Evolutionary conservation across 257 asterid genomes (phyloP), one percentile per base, ranked within the genome.

Genomic region (Forsythia viridissima): DNA sequence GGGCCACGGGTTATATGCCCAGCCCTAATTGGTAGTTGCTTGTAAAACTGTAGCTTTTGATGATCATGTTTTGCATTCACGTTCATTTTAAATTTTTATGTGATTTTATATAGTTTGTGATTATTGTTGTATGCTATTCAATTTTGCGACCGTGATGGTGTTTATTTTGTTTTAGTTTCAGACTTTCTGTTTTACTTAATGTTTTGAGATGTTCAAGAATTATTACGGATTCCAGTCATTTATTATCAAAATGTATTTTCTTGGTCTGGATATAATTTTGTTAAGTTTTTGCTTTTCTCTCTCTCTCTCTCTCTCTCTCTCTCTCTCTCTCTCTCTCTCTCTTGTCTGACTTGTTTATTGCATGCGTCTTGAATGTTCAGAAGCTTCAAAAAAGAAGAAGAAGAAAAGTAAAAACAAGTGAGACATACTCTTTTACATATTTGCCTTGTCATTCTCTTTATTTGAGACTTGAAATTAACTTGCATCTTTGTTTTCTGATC

Each of bases 381-480:
- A 93, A 88, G 91, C 92, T 82, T 91, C 93, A 72, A 93, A 92
- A 91, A 93, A 90, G 94, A 95, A 95, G 87, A 96, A 96, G 92
- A 93, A 91, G 91, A 94, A 95, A 82, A 95, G 82, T 82, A 92
- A 90, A 92, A 91, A 87, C 97, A 91, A 93, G 99, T 96, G 87
- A 90, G 99, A 52, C 68, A 61, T 52, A 34, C 21, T 61, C 42
- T 67, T 41, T 70, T 15, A 73, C 70, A 42, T 63, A 37, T 39
- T 78, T 77, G 71, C 74, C 59, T 76, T 46, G 16, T 75, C 30
- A 63, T 84, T 81, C 43, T 38, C 34, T 5, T 51, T 34, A 15
- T 79, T 71, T 48, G 73, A 37, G 21, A 15, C 38, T 51, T 38
- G 30, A 34, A 75, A 78, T 52, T 36, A 77, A 55, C 48, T 61